phyloP scores from a whole-genome alignment of 352 stramenopile species.

The Phytophthora melonis region DNA sequence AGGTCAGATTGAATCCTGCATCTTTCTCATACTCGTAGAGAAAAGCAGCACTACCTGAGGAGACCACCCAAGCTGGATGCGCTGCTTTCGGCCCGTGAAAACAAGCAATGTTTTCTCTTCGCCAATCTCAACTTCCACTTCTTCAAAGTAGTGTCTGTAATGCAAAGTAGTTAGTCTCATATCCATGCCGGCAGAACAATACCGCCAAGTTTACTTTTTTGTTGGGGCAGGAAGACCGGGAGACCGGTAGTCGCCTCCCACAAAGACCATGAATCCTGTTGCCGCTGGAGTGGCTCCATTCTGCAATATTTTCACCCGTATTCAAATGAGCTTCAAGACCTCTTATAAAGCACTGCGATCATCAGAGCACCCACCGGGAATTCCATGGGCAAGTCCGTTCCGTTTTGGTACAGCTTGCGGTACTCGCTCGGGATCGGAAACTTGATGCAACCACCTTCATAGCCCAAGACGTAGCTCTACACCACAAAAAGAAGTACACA shows the following conservation, averaged over 20 bases:
- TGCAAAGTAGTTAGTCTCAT: constrained; percentile 7
- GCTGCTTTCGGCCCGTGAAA: constrained; percentile 73
- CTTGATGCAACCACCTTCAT: constrained; percentile 74
- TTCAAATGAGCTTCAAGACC: neutral
- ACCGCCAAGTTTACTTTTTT: constrained; percentile 51
- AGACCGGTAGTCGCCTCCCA: constrained; percentile 54
- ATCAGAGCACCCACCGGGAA: constrained; percentile 64
- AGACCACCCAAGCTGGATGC: constrained; percentile 79
- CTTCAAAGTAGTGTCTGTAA: constrained; percentile 79
- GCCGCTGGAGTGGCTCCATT: constrained; percentile 81
- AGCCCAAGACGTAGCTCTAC: constrained; percentile 79
- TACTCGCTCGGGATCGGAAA: constrained; percentile 87
- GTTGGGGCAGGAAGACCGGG: constrained; percentile 49
- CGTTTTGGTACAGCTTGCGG: constrained; percentile 74
- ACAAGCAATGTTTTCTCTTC: constrained; percentile 49
- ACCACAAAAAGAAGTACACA: neutral
- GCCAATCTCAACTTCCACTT: constrained; percentile 62
- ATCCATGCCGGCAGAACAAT: neutral
- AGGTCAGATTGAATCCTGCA: constrained; percentile 1
- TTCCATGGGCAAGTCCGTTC: constrained; percentile 81
- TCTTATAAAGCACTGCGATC: neutral
- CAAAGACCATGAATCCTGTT: constrained; percentile 75
- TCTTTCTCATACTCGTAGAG: neutral
- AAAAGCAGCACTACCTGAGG: constrained; percentile 66
- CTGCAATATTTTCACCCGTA: constrained; percentile 30